Conservation (phyloP, 2,329 filamentous ascomycete species). For the Rhytidhysteron rufulum region DNA sequence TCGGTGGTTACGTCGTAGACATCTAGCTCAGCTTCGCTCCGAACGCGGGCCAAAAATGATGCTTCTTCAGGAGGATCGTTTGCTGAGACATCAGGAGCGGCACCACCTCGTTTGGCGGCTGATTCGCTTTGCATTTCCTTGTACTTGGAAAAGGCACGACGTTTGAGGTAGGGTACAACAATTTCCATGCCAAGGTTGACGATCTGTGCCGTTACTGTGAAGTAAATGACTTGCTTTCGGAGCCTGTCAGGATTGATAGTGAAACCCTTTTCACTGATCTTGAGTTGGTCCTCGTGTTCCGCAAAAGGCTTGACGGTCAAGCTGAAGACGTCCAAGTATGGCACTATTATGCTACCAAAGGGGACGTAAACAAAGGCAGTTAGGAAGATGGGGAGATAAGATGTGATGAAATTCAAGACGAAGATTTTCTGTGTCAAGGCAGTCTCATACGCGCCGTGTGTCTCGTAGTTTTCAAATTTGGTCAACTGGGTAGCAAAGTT, state of each 20-base stretch:
- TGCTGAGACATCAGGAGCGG: constrained; percentile 45
- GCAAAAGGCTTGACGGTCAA: constrained; percentile 71
- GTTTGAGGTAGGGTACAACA: constrained; percentile 79
- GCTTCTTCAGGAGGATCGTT: constrained; percentile 74
- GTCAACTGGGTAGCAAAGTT: constrained; percentile 73
- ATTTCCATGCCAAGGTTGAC: constrained; percentile 84
- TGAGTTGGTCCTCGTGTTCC: constrained; percentile 68
- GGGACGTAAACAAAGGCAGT: constrained; percentile 94
- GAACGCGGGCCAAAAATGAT: constrained; percentile 74
- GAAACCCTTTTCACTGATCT: constrained; percentile 58
- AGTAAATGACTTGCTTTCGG: constrained; percentile 90
- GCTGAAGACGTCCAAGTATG: constrained; percentile 80
- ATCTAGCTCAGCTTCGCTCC: constrained; percentile 76
- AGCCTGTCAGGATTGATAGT: constrained; percentile 79
- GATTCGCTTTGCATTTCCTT: constrained; percentile 65
- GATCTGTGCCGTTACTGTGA: constrained; percentile 89
- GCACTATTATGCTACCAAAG: constrained; percentile 78
- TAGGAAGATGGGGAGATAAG: constrained; percentile 84
- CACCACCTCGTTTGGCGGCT: constrained; percentile 53
- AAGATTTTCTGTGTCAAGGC: constrained; percentile 91
- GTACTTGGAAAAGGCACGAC: constrained; percentile 71
- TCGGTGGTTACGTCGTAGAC: constrained; percentile 87
- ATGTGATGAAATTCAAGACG: constrained; percentile 93
- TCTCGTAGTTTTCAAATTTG: constrained; percentile 88
- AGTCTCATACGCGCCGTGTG: constrained; percentile 74